A percentile compares a stretch with the other conserved stretches of the same genome.
Evolutionary conservation across 352 stramenopile genomes (phyloP).

Genomic region (Phytopythium ostracodes): DNA sequence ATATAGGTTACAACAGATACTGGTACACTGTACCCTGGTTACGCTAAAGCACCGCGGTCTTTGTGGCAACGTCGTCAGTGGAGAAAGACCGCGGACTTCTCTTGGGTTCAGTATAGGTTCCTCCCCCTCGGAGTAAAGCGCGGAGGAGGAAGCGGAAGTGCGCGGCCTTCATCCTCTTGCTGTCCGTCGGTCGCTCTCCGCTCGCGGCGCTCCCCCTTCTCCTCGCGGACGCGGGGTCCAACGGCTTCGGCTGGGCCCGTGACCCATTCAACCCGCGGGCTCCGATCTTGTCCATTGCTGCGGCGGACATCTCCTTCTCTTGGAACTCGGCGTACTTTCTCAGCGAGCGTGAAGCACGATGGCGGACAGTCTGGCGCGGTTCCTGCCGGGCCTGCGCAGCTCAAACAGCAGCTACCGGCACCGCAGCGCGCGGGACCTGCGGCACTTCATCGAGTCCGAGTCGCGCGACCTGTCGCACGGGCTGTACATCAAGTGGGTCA

Average conservation of each 20-base stretch:
- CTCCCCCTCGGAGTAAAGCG: background rate
- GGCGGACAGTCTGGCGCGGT: slow-evolving; percentile 66
- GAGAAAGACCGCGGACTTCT: slow-evolving; percentile 1
- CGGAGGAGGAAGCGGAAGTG: background rate
- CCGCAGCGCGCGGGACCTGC: slow-evolving; percentile 68
- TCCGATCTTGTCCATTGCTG: too few relatives aligned
- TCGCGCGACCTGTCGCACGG: slow-evolving; percentile 79
- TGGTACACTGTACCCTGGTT: slow-evolving; percentile 5
- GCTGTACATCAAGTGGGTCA: slow-evolving; percentile 86
- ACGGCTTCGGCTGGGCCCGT: background rate
- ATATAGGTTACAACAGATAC: background rate
- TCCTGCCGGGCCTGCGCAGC: slow-evolving; percentile 71
- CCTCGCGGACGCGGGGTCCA: background rate
- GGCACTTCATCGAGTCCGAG: slow-evolving; percentile 84
- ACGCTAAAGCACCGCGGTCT: slow-evolving; percentile 9
- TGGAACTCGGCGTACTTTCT: background rate
- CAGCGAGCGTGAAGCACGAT: slow-evolving; percentile 17
- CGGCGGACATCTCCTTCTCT: background rate
- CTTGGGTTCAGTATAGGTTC: background rate
- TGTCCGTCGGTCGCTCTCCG: too few relatives aligned
- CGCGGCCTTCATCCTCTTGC: too few relatives aligned
- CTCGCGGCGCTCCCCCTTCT: background rate
- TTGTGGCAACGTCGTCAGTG: slow-evolving; percentile 9
- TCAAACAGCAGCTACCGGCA: slow-evolving; percentile 56
- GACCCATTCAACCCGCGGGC: too few relatives aligned